These are phyloP conservation scores for Forsythia viridissima DNA, from an alignment of 257 asterid species.

Conservation along the genomic window DNA sequence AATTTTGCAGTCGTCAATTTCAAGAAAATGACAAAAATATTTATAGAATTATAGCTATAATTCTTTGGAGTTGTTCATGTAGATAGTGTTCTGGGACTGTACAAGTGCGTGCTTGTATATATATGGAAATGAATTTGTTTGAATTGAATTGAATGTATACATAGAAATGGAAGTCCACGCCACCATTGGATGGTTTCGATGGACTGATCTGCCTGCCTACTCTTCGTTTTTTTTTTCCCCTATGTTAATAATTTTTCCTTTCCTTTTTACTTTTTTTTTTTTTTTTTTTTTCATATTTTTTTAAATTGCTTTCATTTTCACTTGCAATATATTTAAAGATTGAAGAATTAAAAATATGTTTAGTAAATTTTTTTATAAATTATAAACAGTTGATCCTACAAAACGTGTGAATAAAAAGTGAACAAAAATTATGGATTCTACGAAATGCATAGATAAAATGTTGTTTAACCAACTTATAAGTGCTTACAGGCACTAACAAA, in stretches of 20 bases:
- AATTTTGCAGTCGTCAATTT: not conserved
- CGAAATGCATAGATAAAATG: no score
- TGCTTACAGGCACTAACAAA: no score
- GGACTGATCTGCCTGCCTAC: not conserved
- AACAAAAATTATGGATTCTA: no score
- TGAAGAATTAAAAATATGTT: no score
- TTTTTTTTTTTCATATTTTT: no score
- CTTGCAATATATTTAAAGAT: no score
- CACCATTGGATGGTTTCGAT: not conserved
- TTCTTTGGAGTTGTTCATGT: not conserved
- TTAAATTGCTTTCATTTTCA: no score
- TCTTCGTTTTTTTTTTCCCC: not conserved
- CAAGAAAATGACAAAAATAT: not conserved
- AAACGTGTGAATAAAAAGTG: no score
- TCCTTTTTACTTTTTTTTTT: not conserved
- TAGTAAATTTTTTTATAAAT: no score
- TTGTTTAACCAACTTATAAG: no score
- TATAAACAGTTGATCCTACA: no score
- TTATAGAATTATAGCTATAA: not conserved
- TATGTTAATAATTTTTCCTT: not conserved
- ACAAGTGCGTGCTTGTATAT: not conserved
- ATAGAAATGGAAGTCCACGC: not conserved
- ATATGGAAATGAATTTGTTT: not conserved
- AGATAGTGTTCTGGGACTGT: not conserved
- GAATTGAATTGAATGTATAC: not conserved